Evolutionary conservation across 768 basidiomycete genomes (phyloP), one percentile per base, ranked within the genome.

Genomic region (Paxillus involutus): DNA sequence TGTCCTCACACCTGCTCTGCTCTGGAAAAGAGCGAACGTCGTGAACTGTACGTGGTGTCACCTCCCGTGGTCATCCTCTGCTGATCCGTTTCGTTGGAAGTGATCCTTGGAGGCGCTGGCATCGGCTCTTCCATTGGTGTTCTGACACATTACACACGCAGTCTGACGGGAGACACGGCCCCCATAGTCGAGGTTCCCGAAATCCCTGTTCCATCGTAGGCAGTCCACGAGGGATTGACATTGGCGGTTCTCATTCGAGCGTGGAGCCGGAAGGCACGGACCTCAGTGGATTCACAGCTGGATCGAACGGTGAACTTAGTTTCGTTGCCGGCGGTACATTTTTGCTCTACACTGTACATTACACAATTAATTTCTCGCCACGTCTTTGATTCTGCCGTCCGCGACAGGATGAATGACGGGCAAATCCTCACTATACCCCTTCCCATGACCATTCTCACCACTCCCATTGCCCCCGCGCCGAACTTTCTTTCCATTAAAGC

Each of bases 31-130:
- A 49, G 88, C 86, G 32, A 75, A 71, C 33, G 65, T 76, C 14
- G 70, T 84, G n/a, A 82, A 90, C 59, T 62, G 89, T 91, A 62
- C 53, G 65, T 56, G 50, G 78, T 67, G 30, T 36, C 29, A 40
- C 24, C 33, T n/a, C 29, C 14, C 44, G n/a, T 13, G 19, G 19
- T 24, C 5, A 19, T 37, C 36, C 36, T 9, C 10, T 11, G 13
- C 26, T 54, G 39, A 60, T 39, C 10, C 19, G 40, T n/a, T 29
- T 33, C 16, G 46, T 44, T 44, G 35, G 3, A 54, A 91, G 88
- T 89, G 52, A 77, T 89, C 13, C 71, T 89, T 10, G 89, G 89
- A 32, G 89, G 89, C 11, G 83, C 84, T 32, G 84, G 86, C 17
- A 61, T 89, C 6, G 89, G 89, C 9, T 80, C 82, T 52, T 79